These are phyloP conservation scores for Seiridium unicorne DNA, from an alignment of 2,329 filamentous ascomycete species.

Conservation along the genomic window DNA sequence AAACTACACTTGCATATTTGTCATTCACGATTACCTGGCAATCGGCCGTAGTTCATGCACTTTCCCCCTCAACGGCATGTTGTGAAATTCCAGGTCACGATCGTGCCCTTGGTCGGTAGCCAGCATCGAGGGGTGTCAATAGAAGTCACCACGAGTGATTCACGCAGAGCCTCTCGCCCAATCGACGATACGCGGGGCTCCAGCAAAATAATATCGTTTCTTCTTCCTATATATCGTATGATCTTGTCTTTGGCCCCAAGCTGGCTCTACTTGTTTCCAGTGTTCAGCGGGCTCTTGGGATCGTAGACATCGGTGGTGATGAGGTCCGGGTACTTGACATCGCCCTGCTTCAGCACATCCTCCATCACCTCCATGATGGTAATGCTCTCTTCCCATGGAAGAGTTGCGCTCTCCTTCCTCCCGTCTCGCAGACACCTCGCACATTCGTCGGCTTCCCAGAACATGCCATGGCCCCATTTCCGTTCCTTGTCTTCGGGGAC, in stretches of 20 bases:
- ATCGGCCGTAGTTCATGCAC: background rate
- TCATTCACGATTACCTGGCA: background rate
- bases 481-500: constrained; percentile 49
- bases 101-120: background rate
- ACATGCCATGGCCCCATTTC: constrained; percentile 75
- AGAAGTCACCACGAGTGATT: too few relatives aligned
- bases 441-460: constrained; percentile 82
- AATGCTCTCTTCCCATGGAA: constrained; percentile 75
- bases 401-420: constrained; percentile 67
- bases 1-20: background rate
- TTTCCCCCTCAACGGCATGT: background rate
- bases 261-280: constrained; percentile 32
- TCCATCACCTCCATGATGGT: constrained; percentile 78
- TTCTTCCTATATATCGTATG: background rate
- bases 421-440: constrained; percentile 75
- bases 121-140: background rate
- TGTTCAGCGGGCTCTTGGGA: constrained; percentile 60
- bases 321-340: constrained; percentile 51
- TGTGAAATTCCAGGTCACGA: background rate
- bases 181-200: too few relatives aligned
- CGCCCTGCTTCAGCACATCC: constrained; percentile 50
- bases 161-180: too few relatives aligned
- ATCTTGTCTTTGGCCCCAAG: background rate
- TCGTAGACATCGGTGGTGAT: constrained; percentile 60
- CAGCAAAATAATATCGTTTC: too few relatives aligned